Percentiles rank a stretch among this genome's conserved stretches.
Evolutionary conservation across 2,329 filamentous ascomycete species (phyloP).

Genomic region (Arthrocladium fulminans): DNA sequence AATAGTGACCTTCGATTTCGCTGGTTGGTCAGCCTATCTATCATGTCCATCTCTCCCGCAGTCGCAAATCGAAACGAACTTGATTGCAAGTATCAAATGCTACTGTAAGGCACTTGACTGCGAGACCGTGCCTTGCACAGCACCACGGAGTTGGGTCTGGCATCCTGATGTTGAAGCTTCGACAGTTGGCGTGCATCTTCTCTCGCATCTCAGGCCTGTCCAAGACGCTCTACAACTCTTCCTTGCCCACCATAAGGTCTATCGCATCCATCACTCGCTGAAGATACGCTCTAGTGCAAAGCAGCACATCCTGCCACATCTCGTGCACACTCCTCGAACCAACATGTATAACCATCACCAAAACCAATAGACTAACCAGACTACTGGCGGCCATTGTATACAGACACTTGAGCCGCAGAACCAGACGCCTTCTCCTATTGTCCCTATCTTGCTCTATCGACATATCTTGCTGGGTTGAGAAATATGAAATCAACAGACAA

Average conservation of each 20-base stretch:
- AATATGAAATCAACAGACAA: conserved; percentile 19
- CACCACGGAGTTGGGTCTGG: too few species aligned
- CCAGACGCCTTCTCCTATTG: conserved; percentile 16
- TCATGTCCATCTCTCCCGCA: too few species aligned
- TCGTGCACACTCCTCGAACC: neutral
- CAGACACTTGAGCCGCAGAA: conserved; percentile 21
- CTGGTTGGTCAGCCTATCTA: too few species aligned
- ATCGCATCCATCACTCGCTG: neutral
- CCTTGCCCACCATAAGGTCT: neutral
- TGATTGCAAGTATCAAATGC: too few species aligned
- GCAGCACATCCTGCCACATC: neutral
- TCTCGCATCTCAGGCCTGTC: too few species aligned
- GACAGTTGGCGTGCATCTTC: too few species aligned
- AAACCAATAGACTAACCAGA: conserved; percentile 14
- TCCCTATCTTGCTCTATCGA: conserved; percentile 18
- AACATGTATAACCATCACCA: conserved; percentile 3
- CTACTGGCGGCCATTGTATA: conserved; percentile 20
- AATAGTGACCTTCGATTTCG: too few species aligned
- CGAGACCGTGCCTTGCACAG: too few species aligned
- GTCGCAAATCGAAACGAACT: too few species aligned
- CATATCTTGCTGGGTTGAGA: conserved; percentile 21
- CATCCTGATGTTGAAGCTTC: too few species aligned
- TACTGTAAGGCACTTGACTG: too few species aligned
- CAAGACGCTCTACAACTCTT: conserved; percentile 2
- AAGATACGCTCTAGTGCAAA: neutral